Evolutionary conservation across 345 rosid species (phyloP), one percentile per base, ranked within the genome.

Genomic region (Geranium brycei): DNA sequence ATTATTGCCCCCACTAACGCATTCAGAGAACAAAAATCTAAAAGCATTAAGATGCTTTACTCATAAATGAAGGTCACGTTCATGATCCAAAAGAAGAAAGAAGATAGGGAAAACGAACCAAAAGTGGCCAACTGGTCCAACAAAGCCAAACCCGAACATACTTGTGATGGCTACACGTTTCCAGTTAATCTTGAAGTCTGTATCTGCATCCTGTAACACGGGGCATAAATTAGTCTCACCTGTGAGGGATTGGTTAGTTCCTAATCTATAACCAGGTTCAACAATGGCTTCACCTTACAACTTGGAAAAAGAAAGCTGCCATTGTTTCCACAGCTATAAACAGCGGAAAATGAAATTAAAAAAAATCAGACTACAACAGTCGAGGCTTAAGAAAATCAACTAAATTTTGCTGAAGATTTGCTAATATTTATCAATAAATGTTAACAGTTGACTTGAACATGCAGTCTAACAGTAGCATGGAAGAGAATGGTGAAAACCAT

Each of bases 61-160:
- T 6, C 14, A 2, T 47, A 47, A 47, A 47, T 13, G 10, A 47
- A 47, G 53, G 53, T 47, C 3, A 47, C 10, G 53, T 16, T 65
- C 16, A 30, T 30, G 19, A 65, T 57, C 51, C 15, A 18, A 57
- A 18, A 57, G 61, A 65, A 58, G 15, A 32, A 65, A 40, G 17
- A 3, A 62, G 55, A 16, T 40, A 55, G 59, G n/a, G 19, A 5
- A 57, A n/a, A 66, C 68, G 19, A 35, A 91, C 92, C 93, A 88
- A 77, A 75, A 84, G 66, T 87, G 95, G 69, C 97, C 95, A 79
- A 86, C 77, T 57, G 93, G 93, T 78, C 95, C 97, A 56, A 87
- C 87, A 75, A 84, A 88, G 71, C 84, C 86, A 76, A 88, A 76
- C 31, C 91, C 95, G 68, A 86, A 88, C 77, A 77, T 73, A 78